Percentiles rank a stretch among this genome's conserved stretches.
Evolutionary conservation across 306 rosid genomes (phyloP).

Genomic region (Crotalaria pallida): DNA sequence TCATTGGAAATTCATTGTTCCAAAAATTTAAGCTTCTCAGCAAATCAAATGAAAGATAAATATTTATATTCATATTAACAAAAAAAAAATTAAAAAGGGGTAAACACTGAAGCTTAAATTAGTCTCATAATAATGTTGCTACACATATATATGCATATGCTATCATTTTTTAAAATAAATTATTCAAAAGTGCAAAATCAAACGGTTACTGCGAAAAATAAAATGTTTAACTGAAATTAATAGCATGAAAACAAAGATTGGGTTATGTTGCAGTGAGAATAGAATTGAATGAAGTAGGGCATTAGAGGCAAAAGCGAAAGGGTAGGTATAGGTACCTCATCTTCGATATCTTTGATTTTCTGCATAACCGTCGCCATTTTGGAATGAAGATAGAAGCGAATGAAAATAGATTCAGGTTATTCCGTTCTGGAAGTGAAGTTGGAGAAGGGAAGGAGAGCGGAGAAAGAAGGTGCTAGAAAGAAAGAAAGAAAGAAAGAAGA

Average conservation of each 20-base stretch:
- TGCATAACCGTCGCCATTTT: slow-evolving; percentile 94
- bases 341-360: slow-evolving; percentile 98
- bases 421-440: neutral
- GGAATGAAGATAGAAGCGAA: slow-evolving; percentile 20
- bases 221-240: neutral
- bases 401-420: neutral
- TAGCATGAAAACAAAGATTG: neutral
- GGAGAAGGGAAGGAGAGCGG: neutral
- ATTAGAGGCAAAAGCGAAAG: neutral
- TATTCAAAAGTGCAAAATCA: neutral
- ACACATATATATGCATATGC: no score
- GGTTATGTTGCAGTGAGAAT: neutral
- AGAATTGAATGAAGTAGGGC: neutral
- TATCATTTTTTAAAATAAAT: neutral
- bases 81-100: neutral
- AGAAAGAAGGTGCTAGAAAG: slow-evolving; percentile 24
- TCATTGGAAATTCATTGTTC: neutral
- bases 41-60: neutral
- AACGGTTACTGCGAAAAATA: neutral
- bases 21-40: neutral
- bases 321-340: slow-evolving; percentile 60
- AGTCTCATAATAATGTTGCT: no score
- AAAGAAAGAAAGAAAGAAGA: no score
- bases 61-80: neutral
- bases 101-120: neutral